Conservation (phyloP, 2,329 filamentous ascomycete genomes). For the Alternaria incomplexa region DNA sequence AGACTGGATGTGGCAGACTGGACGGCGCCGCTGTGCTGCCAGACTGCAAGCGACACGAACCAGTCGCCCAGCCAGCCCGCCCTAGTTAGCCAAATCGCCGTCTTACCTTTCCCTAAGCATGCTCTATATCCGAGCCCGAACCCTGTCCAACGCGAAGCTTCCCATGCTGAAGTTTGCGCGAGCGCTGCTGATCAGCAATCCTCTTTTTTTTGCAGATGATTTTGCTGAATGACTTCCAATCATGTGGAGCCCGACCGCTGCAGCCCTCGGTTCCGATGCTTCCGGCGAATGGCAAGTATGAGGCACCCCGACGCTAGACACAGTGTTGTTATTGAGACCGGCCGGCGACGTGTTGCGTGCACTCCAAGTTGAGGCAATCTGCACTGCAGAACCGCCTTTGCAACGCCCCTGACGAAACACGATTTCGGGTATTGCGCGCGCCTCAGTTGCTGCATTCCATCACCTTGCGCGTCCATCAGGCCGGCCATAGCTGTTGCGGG, state of each 20-base stretch:
- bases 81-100: slow-evolving; percentile 28
- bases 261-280: slow-evolving; percentile 25
- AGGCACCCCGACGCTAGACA: slow-evolving; percentile 26
- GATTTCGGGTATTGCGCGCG: slow-evolving; percentile 33
- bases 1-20: slow-evolving; percentile 9
- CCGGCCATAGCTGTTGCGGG: slow-evolving; percentile 2
- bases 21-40: slow-evolving; percentile 28
- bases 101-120: slow-evolving; percentile 45
- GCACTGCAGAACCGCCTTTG: slow-evolving; percentile 44
- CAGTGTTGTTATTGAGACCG: slow-evolving; percentile 19
- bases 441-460: slow-evolving; percentile 18
- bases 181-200: slow-evolving; percentile 43
- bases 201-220: slow-evolving; percentile 38
- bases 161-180: slow-evolving; percentile 42
- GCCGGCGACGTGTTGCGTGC: slow-evolving; percentile 32
- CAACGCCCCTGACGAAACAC: slow-evolving; percentile 47
- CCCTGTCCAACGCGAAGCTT: slow-evolving; percentile 44
- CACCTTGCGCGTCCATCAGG: slow-evolving; percentile 11
- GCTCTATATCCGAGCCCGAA: slow-evolving; percentile 43
- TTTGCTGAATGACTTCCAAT: slow-evolving; percentile 41
- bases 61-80: slow-evolving; percentile 20
- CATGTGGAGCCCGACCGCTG: slow-evolving; percentile 29
- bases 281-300: slow-evolving; percentile 33
- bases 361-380: slow-evolving; percentile 48
- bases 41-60: slow-evolving; percentile 41